phyloP scores from a whole-genome alignment of 306 rosid species.

The cucumber (Cucumis sativus) region Cucumber_9930_V3 NC_026657.2:9032001-9032500 shows the following conservation, averaged over 20 bases:
- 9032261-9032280: too few species aligned
- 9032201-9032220: not conserved
- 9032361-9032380: not conserved
- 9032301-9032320: not conserved
- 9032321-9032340: not conserved
- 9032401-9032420: not conserved
- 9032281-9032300: too few species aligned
- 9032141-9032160: constrained; percentile 75
- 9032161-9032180: constrained; percentile 68
- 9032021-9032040: constrained; percentile 91
- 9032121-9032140: constrained; percentile 98
- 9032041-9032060: constrained; percentile 53
- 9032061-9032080: constrained; percentile 89
- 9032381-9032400: not conserved
- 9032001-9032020: constrained; percentile 75
- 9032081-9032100: constrained; percentile 82
- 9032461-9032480: constrained; percentile 82
- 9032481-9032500: constrained; percentile 95
- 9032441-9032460: constrained; percentile 97
- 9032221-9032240: not conserved
- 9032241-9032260: not conserved
- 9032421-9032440: constrained; percentile 76
- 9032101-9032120: constrained; percentile 89
- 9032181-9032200: constrained; percentile 84
- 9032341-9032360: not conserved